Evolutionary conservation across 2,329 filamentous ascomycete species (phyloP).

Genomic region (Claviceps paspali): DNA sequence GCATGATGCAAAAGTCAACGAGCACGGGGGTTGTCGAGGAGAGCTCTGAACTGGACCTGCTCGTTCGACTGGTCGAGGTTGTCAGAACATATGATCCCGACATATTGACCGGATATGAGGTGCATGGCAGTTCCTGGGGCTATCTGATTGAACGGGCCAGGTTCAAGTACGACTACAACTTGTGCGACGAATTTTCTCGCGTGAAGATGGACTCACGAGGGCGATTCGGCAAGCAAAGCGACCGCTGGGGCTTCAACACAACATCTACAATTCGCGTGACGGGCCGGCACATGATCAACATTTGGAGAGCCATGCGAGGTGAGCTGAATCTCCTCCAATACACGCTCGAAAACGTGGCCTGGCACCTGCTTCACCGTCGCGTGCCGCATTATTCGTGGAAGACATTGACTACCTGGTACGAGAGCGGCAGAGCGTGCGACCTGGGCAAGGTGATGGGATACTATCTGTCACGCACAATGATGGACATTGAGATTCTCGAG

Average conservation of each 20-base stretch:
- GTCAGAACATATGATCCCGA: slow-evolving; percentile 79
- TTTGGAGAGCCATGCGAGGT: slow-evolving; percentile 91
- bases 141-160: slow-evolving; percentile 84
- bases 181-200: slow-evolving; percentile 82
- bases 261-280: slow-evolving; percentile 88
- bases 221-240: slow-evolving; percentile 70
- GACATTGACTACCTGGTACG: slow-evolving; percentile 72
- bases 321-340: slow-evolving; percentile 88
- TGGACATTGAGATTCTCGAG: slow-evolving; percentile 84
- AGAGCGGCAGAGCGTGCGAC: slow-evolving; percentile 49
- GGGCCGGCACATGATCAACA: slow-evolving; percentile 88
- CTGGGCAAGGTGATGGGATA: slow-evolving; percentile 64
- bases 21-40: slow-evolving; percentile 57
- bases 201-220: slow-evolving; percentile 75
- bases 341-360: slow-evolving; percentile 89
- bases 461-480: slow-evolving; percentile 56
- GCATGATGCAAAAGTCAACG: slow-evolving; percentile 46
- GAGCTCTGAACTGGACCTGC: slow-evolving; percentile 64
- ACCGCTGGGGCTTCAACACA: slow-evolving; percentile 87
- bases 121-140: slow-evolving; percentile 87
- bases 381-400: slow-evolving; percentile 77
- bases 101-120: slow-evolving; percentile 86
- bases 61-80: slow-evolving; percentile 75
- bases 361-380: slow-evolving; percentile 73
- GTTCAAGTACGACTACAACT: slow-evolving; percentile 72